Percentiles rank a stretch among this genome's conserved stretches.
These are phyloP conservation scores for Colletotrichum destructivum DNA, from an alignment of 2,329 filamentous ascomycete species.

Conservation along the genomic window DNA sequence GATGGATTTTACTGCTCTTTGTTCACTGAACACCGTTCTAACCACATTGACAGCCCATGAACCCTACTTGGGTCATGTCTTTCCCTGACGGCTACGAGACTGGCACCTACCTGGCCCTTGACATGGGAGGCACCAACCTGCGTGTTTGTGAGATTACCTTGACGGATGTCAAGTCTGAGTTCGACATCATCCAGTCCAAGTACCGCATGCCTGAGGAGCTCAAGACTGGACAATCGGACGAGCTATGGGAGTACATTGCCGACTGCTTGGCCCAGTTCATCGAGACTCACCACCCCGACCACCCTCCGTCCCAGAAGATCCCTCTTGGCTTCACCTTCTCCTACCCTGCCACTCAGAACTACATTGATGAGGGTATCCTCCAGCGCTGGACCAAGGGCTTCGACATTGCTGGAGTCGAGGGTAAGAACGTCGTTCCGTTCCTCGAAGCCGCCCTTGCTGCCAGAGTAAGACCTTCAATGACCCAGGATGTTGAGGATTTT, in stretches of 20 bases:
- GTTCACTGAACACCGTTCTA: constrained; percentile 37
- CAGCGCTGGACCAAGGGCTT: constrained; percentile 99
- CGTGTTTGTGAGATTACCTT: constrained; percentile 94
- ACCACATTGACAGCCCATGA: constrained; percentile 83
- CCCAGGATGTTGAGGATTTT: background rate
- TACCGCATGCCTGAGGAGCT: constrained; percentile 95
- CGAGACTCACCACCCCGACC: constrained; percentile 83
- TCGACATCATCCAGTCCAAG: constrained; percentile 96
- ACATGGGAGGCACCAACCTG: constrained; percentile 97
- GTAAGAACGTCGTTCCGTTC: constrained; percentile 89
- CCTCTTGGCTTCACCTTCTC: constrained; percentile 97
- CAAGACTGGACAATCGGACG: constrained; percentile 86
- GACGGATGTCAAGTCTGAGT: constrained; percentile 89
- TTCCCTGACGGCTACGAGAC: constrained; percentile 90
- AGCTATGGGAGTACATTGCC: constrained; percentile 95
- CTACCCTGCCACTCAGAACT: constrained; percentile 93
- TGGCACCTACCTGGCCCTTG: constrained; percentile 89
- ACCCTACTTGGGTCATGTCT: constrained; percentile 95
- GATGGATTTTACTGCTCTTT: background rate
- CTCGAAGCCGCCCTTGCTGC: constrained; percentile 84
- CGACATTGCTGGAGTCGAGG: constrained; percentile 93
- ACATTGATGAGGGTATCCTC: constrained; percentile 92
- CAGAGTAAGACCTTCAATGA: constrained; percentile 62
- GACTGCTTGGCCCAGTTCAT: constrained; percentile 94
- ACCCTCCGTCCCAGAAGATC: constrained; percentile 73